Base-by-base conservation (phyloP, 352 stramenopile genomes). In the Globisporangium radiosum region DNA sequence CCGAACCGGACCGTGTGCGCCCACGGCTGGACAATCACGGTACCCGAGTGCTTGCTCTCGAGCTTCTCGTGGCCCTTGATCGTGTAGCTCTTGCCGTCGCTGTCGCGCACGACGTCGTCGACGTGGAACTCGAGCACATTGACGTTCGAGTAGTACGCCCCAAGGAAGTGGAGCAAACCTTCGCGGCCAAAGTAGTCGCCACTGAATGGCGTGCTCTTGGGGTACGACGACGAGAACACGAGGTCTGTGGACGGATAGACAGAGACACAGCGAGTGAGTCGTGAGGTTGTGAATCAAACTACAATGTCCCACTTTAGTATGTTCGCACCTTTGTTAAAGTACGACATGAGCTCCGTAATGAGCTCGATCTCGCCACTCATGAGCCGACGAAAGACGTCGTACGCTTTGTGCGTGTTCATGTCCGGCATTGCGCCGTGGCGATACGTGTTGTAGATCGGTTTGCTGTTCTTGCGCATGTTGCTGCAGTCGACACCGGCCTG, bases 161-260 rank as follows among this genome's bases (percentile, higher is more conserved):
- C 79, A 6, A 94, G 47, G 47, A 94, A 95, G 47, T 92, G 76
- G 52, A 94, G 58, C 17, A 94, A 55, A 0, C 86, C 86, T 70
- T 95, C 86, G 15, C 86, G 81, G 6, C 86, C 86, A 57, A 94
- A 94, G 68, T 90, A 95, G 52, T 94, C 85, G 48, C 84, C 83
- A 47, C 72, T 71, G 59, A 95, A 94, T 7, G 79, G 80, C 33
- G 84, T 76, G 51, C 68, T 82, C 59, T 92, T 93, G 11, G 84
- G 84, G 57, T 90, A 93, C 25, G 72, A 83, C 39, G 81, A 92
- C 55, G 84, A 83, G 57, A 95, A 92, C 38, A 95, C 86, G 11
- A 95, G 65, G 44, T 95, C 86, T 81, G 45, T 7, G 11, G 40
- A 44, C 15, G 17, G 5, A 14, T 7, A 7, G 3, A 14, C 7